Base-by-base conservation (phyloP, 108 stramenopile genomes). In the Bacterosira constricta region DNA sequence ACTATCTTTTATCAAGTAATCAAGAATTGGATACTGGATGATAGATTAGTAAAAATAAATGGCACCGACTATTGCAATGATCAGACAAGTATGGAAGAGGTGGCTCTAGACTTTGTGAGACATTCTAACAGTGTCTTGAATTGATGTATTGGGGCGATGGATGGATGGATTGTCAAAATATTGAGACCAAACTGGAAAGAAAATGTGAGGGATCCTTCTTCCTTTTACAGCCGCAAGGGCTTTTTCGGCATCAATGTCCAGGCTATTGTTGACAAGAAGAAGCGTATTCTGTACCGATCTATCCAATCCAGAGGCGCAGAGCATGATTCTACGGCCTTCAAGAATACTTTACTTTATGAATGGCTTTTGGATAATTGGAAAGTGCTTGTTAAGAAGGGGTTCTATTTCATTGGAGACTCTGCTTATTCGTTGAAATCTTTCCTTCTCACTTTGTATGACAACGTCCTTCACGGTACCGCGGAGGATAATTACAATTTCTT, bases 161-260 rank as follows among this genome's bases (percentile, higher is more conserved):
- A 72, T 51, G 71, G 75, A 4, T 61, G 66, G 59, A 7, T 67
- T 38, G 66, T 76, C 0, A 47, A 58, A 44, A 46, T 44, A 0
- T 1, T 29, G 27, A 25, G 30, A 37, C 51, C 54, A 44, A 2
- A 1, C 3, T 25, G 4, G 21, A 15, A 47, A 31, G 64, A 65
- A 12, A 29, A 29, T 32, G 71, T 67, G 3, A 12, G 23, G 2
- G 51, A 80, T 73, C 47, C 72, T 6, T 65, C 32, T 3, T 49
- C 57, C n/a, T 73, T 60, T 38, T 75, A 69, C 46, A 69, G 73
- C 35, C 41, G 67, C 0, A 81, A 81, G 49, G 73, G 80, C 1
- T 81, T 62, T 61, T 53, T 42, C 45, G 80, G 66, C 1, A 17
- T 75, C 0, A 64, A 81, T 58, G 73, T 74, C 15, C 80, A 75